Conservation (phyloP, 306 rosid species). For the Amphicarpaea edgeworthii region DNA sequence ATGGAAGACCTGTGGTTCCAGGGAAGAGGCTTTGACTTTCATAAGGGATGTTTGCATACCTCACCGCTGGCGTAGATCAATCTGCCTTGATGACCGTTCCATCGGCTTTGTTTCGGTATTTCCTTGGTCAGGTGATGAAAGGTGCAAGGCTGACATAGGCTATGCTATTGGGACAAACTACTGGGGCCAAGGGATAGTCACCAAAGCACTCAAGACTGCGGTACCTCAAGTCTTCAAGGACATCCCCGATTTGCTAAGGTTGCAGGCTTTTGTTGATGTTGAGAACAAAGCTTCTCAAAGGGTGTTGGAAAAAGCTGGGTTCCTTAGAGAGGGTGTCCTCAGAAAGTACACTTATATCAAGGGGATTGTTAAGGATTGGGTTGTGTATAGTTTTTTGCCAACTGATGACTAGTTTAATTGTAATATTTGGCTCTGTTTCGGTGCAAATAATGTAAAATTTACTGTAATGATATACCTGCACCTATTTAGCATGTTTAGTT, state of each 20-base stretch:
- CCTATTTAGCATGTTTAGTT: not conserved
- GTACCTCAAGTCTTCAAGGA: constrained; percentile 58
- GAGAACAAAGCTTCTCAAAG: constrained; percentile 68
- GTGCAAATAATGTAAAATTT: not conserved
- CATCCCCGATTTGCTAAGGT: constrained; percentile 56
- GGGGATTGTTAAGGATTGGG: constrained; percentile 55
- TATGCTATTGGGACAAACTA: constrained; percentile 49
- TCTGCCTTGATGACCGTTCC: constrained; percentile 60
- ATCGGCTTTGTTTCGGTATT: constrained; percentile 54
- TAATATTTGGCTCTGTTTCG: not conserved
- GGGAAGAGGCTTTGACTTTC: constrained; percentile 62
- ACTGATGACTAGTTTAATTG: not conserved
- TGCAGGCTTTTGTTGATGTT: constrained; percentile 50
- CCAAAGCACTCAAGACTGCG: constrained; percentile 55
- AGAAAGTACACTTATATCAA: constrained; percentile 56
- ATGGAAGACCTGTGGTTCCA: constrained; percentile 52
- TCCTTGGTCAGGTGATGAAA: constrained; percentile 54
- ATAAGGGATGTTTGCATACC: constrained; percentile 69
- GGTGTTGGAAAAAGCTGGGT: constrained; percentile 74
- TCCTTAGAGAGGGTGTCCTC: constrained; percentile 65
- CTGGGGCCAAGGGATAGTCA: constrained; percentile 71
- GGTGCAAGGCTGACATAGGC: constrained; percentile 63
- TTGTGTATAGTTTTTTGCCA: constrained; percentile 53
- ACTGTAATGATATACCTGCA: not conserved
- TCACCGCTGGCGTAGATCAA: constrained; percentile 68